phyloP scores from a whole-genome alignment of 1,139 yeast genomes.

The Candida gigantensis region DNA sequence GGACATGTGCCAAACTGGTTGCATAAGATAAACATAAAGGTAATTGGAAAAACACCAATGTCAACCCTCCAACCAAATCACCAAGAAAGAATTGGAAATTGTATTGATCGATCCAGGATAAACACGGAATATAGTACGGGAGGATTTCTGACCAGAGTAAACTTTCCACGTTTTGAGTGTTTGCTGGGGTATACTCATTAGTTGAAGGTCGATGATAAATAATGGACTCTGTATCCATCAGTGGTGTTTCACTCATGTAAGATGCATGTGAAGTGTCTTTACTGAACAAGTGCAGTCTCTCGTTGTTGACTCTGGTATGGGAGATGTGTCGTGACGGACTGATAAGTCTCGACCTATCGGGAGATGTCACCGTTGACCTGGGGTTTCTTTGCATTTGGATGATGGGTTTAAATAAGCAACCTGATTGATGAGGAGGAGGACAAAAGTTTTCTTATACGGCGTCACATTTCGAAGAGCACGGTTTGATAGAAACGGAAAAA shows the following conservation, averaged over 20 bases:
- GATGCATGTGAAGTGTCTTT: conserved; percentile 6
- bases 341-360: conserved; percentile 12
- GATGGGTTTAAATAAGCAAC: neutral
- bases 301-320: conserved; percentile 30
- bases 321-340: conserved; percentile 39
- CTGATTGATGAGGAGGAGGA: too few species aligned
- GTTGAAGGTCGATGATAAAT: conserved; percentile 12
- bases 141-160: conserved; percentile 30
- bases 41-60: conserved; percentile 88
- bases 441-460: too few species aligned
- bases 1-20: conserved; percentile 86
- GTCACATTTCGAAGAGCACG: too few species aligned
- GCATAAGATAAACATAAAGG: conserved; percentile 91
- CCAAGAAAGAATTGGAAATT: conserved; percentile 54
- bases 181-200: conserved; percentile 27
- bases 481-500: neutral
- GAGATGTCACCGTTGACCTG: conserved; percentile 2
- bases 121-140: conserved; percentile 80
- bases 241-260: neutral
- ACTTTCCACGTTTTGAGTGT: conserved; percentile 22
- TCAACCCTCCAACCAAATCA: conserved; percentile 81
- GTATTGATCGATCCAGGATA: conserved; percentile 77
- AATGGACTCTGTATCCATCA: conserved; percentile 19
- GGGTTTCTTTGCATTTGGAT: conserved; percentile 3
- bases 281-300: conserved; percentile 23